These are phyloP conservation scores for Crucibulum laeve DNA, from an alignment of 768 basidiomycete genomes.

Conservation along the genomic window DNA sequence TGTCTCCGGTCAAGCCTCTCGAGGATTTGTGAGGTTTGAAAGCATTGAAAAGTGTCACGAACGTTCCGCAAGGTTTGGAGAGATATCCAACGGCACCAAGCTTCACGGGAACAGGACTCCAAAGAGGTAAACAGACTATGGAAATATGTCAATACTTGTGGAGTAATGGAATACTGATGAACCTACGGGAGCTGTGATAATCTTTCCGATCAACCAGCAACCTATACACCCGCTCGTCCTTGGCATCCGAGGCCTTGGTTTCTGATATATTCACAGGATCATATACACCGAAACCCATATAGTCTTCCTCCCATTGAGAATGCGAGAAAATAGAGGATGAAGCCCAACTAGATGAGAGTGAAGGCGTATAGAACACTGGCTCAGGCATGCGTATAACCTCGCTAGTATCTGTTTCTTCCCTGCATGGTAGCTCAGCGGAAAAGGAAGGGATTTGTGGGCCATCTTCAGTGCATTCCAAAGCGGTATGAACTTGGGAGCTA, in stretches of 20 bases:
- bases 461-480: too few species aligned
- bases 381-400: slow-evolving; percentile 27
- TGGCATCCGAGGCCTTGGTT: slow-evolving; percentile 32
- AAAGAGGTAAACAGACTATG: slow-evolving; percentile 62
- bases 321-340: slow-evolving; percentile 20
- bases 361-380: slow-evolving; percentile 29
- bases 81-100: slow-evolving; percentile 78
- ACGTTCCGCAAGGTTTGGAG: slow-evolving; percentile 59
- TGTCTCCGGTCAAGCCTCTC: slow-evolving; percentile 29
- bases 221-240: slow-evolving; percentile 66
- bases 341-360: slow-evolving; percentile 19
- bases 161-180: background rate
- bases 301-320: slow-evolving; percentile 20
- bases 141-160: background rate
- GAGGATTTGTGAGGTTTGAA: slow-evolving; percentile 45
- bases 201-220: slow-evolving; percentile 54
- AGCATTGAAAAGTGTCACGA: slow-evolving; percentile 71
- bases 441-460: too few species aligned
- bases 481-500: too few species aligned
- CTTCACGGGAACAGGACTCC: slow-evolving; percentile 58
- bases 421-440: too few species aligned
- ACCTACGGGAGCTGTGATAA: slow-evolving; percentile 68
- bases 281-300: slow-evolving; percentile 21
- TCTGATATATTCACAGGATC: slow-evolving; percentile 34
- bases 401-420: slow-evolving; percentile 28